Base-by-base conservation (phyloP, 2,329 filamentous ascomycete species). In the Ascochyta viciae-villosae region DNA sequence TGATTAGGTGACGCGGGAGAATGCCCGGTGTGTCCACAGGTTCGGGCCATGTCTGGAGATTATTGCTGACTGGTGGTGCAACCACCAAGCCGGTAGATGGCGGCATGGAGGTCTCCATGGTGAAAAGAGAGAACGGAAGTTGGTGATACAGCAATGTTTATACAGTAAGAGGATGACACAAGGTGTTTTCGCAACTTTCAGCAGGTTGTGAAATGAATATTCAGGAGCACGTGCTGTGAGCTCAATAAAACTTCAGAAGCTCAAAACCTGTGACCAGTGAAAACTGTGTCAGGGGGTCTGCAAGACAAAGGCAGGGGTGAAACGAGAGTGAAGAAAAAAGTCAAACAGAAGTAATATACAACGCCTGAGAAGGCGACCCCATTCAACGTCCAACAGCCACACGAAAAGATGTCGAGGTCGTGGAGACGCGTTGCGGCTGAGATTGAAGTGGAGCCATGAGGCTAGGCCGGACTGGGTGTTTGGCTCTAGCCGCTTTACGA, bases 1-100 rank as follows among this genome's bases (percentile, higher is more conserved):
- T 57, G 34, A 68, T 70, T 4, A 70, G 58, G 44, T 69, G 65
- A 5, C 29, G 53, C 9, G 70, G 70, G 3, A 73, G 47, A 7
- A 65, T 57, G 7, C 67, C 70, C 15, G 66, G 64, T 2, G 66
- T 66, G 33, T 66, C 57, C 9, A 71, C 44, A 6, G 67, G 60
- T 39, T 72, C 68, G 4, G 66, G 53, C 66, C 66, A 67, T n/a
- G 64, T 45, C 24, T 60, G 48, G 4, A 43, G 38, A 15, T 50
- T 22, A 23, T 35, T 43, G 31, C 19, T 22, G 26, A 19, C 31
- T 33, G 51, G 42, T 24, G 44, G 34, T 37, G 55, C 27, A 23
- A 54, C 40, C 19, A 56, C 24, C 38, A 56, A 31, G 23, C 56
- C 47, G 38, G 55, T 51, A 5, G 58, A 54, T 15, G 47, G 16